Evolutionary conservation across 345 rosid genomes (phyloP).

Genomic region (Euclidium syriacum): DNA sequence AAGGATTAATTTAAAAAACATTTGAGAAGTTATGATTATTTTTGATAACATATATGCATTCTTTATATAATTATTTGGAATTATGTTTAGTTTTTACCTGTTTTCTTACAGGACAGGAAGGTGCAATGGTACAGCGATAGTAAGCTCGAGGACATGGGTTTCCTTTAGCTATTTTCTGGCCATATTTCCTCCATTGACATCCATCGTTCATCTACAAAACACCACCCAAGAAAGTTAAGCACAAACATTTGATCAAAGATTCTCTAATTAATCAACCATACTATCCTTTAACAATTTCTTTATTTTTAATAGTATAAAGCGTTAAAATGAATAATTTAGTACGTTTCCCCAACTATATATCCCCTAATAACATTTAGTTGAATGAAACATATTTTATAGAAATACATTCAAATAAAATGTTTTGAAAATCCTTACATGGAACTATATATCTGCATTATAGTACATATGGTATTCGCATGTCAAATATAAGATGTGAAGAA

Average conservation of each 20-base stretch:
- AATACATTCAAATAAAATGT: background rate
- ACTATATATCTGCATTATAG: background rate
- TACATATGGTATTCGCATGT: background rate
- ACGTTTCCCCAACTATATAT: too few species aligned
- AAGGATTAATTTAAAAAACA: background rate
- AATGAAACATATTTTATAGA: background rate
- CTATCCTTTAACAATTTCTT: too few species aligned
- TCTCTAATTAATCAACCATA: too few species aligned
- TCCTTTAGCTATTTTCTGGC: slow-evolving; percentile 88
- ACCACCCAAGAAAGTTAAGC: background rate
- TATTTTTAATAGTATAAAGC: too few species aligned
- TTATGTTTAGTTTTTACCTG: slow-evolving; percentile 43
- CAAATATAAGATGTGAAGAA: background rate
- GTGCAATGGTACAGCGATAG: slow-evolving; percentile 82
- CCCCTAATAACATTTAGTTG: background rate
- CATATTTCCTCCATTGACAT: slow-evolving; percentile 97
- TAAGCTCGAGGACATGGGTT: slow-evolving; percentile 98
- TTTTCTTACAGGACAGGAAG: slow-evolving; percentile 86
- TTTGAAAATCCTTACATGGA: background rate
- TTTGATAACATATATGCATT: background rate
- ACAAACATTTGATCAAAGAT: background rate
- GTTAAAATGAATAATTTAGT: too few species aligned
- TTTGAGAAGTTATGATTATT: background rate
- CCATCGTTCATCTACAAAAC: slow-evolving; percentile 80
- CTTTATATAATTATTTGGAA: background rate